A percentile compares a stretch with the other conserved stretches of the same genome.
These are phyloP conservation scores for Microdochium bolleyi DNA, from an alignment of 2,329 filamentous ascomycete species.

Conservation along the genomic window DNA sequence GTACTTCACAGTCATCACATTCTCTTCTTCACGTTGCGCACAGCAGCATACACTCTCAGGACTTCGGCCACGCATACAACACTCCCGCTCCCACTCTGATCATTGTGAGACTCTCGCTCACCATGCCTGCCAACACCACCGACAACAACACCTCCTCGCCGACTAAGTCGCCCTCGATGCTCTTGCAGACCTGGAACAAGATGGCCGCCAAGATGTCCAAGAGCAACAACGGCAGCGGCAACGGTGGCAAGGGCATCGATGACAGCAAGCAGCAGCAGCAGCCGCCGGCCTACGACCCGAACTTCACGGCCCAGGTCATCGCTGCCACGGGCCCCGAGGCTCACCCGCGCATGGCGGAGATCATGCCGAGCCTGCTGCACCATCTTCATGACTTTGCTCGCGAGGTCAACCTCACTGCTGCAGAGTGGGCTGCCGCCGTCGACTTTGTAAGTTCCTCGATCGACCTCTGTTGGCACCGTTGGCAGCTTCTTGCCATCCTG, in stretches of 20 bases:
- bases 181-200: slow-evolving; percentile 1
- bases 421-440: slow-evolving; percentile 71
- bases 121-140: background rate
- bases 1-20: too few relatives aligned
- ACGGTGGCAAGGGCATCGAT: background rate
- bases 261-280: background rate
- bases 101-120: too few relatives aligned
- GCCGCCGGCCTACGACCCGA: slow-evolving; percentile 10
- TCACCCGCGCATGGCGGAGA: slow-evolving; percentile 56
- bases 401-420: slow-evolving; percentile 70
- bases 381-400: slow-evolving; percentile 78
- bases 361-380: slow-evolving; percentile 60
- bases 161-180: background rate
- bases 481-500: slow-evolving; percentile 9
- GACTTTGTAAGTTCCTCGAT: slow-evolving; percentile 31
- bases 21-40: too few relatives aligned
- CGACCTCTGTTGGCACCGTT: slow-evolving; percentile 3
- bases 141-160: background rate
- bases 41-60: too few relatives aligned
- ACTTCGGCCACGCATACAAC: too few relatives aligned
- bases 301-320: slow-evolving; percentile 68
- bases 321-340: slow-evolving; percentile 67
- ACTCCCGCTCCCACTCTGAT: too few relatives aligned
- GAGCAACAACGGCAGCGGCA: slow-evolving; percentile 1
- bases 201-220: background rate